Percentiles rank a stretch among this genome's conserved stretches.
Evolutionary conservation across 768 basidiomycete genomes (phyloP).

Genomic region (Leccinum pellstonianum): DNA sequence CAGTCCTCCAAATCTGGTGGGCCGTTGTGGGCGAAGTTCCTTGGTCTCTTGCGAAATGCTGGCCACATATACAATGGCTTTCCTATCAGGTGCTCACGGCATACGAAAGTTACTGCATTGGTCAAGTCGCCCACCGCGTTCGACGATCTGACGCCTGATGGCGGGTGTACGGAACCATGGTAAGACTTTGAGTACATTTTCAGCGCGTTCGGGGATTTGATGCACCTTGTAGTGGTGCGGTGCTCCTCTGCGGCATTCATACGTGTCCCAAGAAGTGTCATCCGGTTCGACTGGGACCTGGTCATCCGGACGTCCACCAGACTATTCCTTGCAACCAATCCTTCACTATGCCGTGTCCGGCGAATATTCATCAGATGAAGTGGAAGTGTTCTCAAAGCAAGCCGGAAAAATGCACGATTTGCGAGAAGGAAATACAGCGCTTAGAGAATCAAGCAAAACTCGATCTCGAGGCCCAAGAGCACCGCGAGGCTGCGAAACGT

Average conservation of each 20-base stretch:
- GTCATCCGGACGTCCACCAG: constrained; percentile 21
- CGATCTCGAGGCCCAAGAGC: constrained; percentile 42
- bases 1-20: constrained; percentile 47
- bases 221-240: constrained; percentile 38
- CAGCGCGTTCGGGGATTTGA: neutral
- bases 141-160: constrained; percentile 52
- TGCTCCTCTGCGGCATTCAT: constrained; percentile 53
- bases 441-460: constrained; percentile 41
- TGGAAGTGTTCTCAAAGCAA: constrained; percentile 45
- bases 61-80: constrained; percentile 58
- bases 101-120: constrained; percentile 41
- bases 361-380: constrained; percentile 40
- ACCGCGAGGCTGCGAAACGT: constrained; percentile 45
- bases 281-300: constrained; percentile 50
- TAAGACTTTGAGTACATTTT: constrained; percentile 27
- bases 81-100: constrained; percentile 57
- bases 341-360: constrained; percentile 39
- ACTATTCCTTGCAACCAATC: constrained; percentile 43
- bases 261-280: constrained; percentile 62
- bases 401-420: constrained; percentile 42
- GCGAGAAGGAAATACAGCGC: constrained; percentile 43
- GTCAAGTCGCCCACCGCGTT: constrained; percentile 49
- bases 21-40: constrained; percentile 50
- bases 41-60: constrained; percentile 41
- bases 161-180: constrained; percentile 64